phyloP scores from a whole-genome alignment of 768 basidiomycete species.

The Sutorius australiensis region DNA sequence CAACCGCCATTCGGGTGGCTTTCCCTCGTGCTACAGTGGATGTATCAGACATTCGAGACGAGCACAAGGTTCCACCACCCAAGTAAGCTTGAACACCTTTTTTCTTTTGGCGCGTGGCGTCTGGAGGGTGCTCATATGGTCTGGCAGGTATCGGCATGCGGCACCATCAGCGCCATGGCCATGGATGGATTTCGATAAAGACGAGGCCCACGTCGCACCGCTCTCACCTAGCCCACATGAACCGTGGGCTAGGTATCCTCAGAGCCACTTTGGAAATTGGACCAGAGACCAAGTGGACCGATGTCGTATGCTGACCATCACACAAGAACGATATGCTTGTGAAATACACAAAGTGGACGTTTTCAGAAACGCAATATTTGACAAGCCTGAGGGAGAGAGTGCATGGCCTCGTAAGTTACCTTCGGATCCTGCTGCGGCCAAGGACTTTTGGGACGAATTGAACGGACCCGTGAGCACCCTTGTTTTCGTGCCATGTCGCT shows the following conservation, averaged over 20 bases:
- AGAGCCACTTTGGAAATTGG: slow-evolving; percentile 56
- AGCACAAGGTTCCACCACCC: slow-evolving; percentile 21
- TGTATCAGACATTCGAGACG: slow-evolving; percentile 8
- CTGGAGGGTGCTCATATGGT: slow-evolving; percentile 17
- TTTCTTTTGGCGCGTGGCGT: not conserved
- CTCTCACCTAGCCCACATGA: not conserved
- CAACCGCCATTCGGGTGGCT: slow-evolving; percentile 2
- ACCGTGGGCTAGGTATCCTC: slow-evolving; percentile 42
- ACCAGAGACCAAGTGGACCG: slow-evolving; percentile 39
- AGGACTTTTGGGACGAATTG: slow-evolving; percentile 30
- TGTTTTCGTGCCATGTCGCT: not conserved
- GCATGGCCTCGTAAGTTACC: slow-evolving; percentile 10
- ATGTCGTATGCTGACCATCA: slow-evolving; percentile 33
- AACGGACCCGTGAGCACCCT: slow-evolving; percentile 20
- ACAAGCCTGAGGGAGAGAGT: slow-evolving; percentile 3
- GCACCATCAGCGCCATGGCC: slow-evolving; percentile 41
- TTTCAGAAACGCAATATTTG: slow-evolving; percentile 12
- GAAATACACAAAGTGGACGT: slow-evolving; percentile 25
- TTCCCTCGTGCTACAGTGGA: slow-evolving; percentile 6
- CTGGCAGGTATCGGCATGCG: slow-evolving; percentile 33
- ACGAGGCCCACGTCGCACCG: slow-evolving; percentile 11
- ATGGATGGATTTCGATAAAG: slow-evolving; percentile 36
- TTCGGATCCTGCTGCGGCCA: slow-evolving; percentile 6
- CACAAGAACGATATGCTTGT: slow-evolving; percentile 10
- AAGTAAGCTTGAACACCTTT: slow-evolving; percentile 12